These are phyloP conservation scores for Lachnellula willkommii DNA, from an alignment of 2,329 filamentous ascomycete genomes.

Conservation along the genomic window DNA sequence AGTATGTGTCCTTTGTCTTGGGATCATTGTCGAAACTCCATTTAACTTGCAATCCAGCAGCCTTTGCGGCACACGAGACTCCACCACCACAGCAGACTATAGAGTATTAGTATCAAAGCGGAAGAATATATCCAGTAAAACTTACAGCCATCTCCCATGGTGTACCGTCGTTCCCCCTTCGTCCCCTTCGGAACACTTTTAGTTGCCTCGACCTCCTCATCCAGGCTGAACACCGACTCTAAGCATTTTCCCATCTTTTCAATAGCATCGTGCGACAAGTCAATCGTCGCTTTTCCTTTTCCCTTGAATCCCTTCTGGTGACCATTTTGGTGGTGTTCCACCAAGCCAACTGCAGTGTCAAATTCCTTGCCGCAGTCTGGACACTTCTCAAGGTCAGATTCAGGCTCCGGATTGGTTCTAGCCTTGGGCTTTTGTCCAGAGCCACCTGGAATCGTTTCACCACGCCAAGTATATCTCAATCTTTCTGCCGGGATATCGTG, in stretches of 20 bases:
- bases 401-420: neutral
- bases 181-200: too few species aligned
- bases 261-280: too few species aligned
- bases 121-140: neutral
- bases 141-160: neutral
- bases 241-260: neutral
- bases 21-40: neutral
- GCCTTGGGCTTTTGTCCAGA: neutral
- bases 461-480: neutral
- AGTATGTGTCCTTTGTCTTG: neutral
- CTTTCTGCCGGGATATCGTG: slow-evolving; percentile 6
- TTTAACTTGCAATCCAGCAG: neutral
- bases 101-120: neutral
- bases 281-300: too few species aligned
- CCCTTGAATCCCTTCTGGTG: too few species aligned
- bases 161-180: neutral
- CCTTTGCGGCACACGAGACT: neutral
- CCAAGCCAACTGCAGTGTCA: too few species aligned
- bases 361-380: too few species aligned
- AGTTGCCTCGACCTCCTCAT: neutral
- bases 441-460: neutral
- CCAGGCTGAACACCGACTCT: neutral
- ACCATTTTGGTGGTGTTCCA: too few species aligned
- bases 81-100: neutral
- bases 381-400: too few species aligned